Evolutionary conservation across 768 basidiomycete genomes (phyloP), one percentile per base, ranked within the genome.

Genomic region (Paxillus ammoniavirescens): DNA sequence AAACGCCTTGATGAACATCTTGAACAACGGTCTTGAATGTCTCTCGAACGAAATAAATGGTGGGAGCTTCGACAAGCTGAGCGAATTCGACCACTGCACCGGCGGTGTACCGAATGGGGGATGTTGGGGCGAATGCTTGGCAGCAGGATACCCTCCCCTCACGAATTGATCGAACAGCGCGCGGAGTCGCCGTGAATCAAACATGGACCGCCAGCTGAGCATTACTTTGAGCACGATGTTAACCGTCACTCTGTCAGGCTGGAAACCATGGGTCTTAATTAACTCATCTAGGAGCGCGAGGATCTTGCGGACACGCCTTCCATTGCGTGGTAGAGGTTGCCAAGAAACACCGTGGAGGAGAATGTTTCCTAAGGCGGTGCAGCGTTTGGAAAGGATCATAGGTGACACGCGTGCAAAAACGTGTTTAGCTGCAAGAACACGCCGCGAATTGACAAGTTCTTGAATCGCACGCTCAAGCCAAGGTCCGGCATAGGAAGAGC

Each of bases 1-100:
- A 57, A 91, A 78, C 13, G 82, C 83, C 61, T 78, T 82, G 61
- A 87, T 80, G 68, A 91, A 84, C 81, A 83, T 83, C 73, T 77
- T 85, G 67, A 85, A 86, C 67, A 91, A 62, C 40, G 89, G 89
- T 53, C 75, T 72, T n/a, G 82, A 75, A 63, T 90, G 86, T 52
- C 71, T 75, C 52, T 75, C 72, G 50, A 83, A 86, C 3, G 78
- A 81, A 50, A 86, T 73, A 18, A 71, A 68, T 38, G 73, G 50
- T n/a, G 72, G 54, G 17, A 80, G 64, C 37, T 67, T 66, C 9
- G 77, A 71, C n/a, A 79, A 41, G n/a, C 62, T 49, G 15, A 77
- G 42, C 3, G 50, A 52, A 35, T 42, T 44, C 45, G 40, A 37
- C n/a, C 47, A 31, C 14, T 41, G 54, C 21, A 43, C 41, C 42